Evolutionary conservation across 1,284 basidiomycete species (phyloP).

Genomic region (Ceratobasidium sp.): DNA sequence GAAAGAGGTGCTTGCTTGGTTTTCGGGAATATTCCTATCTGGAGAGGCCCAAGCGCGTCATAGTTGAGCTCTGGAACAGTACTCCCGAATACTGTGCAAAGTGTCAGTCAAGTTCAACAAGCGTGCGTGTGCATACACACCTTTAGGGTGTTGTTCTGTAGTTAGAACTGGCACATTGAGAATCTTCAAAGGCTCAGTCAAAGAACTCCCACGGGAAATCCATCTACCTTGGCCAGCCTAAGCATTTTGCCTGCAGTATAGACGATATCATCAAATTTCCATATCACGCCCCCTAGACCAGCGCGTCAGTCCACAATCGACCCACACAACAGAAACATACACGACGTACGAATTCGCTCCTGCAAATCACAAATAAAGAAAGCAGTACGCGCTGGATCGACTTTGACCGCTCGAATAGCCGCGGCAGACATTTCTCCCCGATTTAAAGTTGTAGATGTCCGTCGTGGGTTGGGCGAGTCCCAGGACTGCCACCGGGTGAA

Average conservation of each 20-base stretch:
- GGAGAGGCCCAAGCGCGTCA: constrained; percentile 25
- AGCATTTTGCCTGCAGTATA: constrained; percentile 48
- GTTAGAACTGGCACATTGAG: constrained; percentile 48
- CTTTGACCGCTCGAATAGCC: constrained; percentile 29
- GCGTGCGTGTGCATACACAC: constrained; percentile 24
- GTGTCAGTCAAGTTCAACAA: background rate
- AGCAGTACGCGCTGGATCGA: constrained; percentile 44
- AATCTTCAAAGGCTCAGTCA: constrained; percentile 21
- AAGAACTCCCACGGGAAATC: background rate
- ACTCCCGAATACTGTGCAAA: constrained; percentile 44
- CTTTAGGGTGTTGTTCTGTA: constrained; percentile 48
- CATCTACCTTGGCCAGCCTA: constrained; percentile 43
- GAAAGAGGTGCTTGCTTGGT: constrained; percentile 34
- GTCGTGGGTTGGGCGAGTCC: background rate
- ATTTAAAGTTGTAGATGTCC: background rate
- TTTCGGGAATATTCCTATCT: constrained; percentile 47
- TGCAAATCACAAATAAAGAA: constrained; percentile 49
- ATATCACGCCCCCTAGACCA: constrained; percentile 45
- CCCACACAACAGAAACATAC: constrained; percentile 27
- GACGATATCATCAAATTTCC: constrained; percentile 45
- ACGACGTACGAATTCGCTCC: constrained; percentile 48
- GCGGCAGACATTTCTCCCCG: constrained; percentile 2
- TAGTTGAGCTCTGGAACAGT: constrained; percentile 48
- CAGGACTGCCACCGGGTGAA: background rate
- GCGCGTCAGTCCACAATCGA: background rate